A percentile compares a stretch with the other conserved stretches of the same genome.
phyloP scores from a whole-genome alignment of 2,329 filamentous ascomycete genomes.

The Penicillium sp. region DNA sequence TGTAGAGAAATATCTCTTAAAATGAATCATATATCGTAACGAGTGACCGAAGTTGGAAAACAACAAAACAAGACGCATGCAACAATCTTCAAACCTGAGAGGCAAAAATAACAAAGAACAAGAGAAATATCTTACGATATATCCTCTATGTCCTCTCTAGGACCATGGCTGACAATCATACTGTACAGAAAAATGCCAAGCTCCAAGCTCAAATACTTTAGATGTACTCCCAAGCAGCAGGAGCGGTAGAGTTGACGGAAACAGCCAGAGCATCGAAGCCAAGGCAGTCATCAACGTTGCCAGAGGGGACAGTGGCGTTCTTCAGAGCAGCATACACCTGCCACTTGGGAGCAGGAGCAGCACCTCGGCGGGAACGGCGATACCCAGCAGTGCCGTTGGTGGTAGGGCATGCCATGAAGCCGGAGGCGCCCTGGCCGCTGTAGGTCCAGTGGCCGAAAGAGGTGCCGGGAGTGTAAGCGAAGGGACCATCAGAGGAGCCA shows the following conservation, averaged over 20 bases:
- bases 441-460: conserved; percentile 31
- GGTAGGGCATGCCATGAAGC: conserved; percentile 46
- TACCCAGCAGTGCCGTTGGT: conserved; percentile 10
- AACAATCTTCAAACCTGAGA: no score
- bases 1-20: no score
- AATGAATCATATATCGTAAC: no score
- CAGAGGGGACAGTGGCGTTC: conserved; percentile 40
- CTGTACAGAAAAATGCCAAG: background rate
- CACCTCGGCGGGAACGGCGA: conserved; percentile 9
- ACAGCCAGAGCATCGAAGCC: conserved; percentile 38
- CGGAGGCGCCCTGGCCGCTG: conserved; percentile 33
- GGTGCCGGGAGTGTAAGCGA: conserved; percentile 39
- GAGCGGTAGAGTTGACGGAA: conserved; percentile 18
- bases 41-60: no score
- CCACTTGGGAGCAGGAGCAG: conserved; percentile 24
- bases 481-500: conserved; percentile 53
- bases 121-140: no score
- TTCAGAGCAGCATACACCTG: conserved; percentile 42
- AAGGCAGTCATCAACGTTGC: conserved; percentile 39
- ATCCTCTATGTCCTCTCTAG: background rate
- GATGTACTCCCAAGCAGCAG: conserved; percentile 42
- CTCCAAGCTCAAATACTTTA: conserved; percentile 20
- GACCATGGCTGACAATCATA: background rate
- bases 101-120: no score
- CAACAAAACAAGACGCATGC: no score